Evolutionary conservation across 139 green algal genomes (phyloP), one percentile per base, ranked within the genome.

Genomic region (Chlamydomonas applanata): DNA sequence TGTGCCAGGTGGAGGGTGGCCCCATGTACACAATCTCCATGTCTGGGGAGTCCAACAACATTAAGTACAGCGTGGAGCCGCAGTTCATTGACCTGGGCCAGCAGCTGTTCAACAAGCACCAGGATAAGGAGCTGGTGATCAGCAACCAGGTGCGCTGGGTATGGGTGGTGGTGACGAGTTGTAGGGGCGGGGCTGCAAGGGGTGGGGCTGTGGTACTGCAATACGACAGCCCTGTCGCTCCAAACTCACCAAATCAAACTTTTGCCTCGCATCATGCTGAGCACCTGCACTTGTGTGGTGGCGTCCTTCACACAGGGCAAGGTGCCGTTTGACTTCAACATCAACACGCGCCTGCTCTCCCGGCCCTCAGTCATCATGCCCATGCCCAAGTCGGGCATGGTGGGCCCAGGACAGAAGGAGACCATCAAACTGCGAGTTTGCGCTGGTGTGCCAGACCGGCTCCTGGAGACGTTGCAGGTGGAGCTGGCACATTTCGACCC

Each of bases 401-500:
- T 93, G 2, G 77, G 64, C 9, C 69, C 85, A 19, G 83, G 83
- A 0, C 72, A 86, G 34, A 83, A 86, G 76, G 82, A 85, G 34
- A 53, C 60, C 1, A 71, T 95, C 56, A 87, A 85, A 71, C 74
- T 92, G n/a, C 24, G 44, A 16, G 60, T 69, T 2, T 83, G 67
- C 5, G 46, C 85, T 0, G 87, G 89, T 27, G 72, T 94, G 0
- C 91, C 91, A 46, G 85, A 89, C 11, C 64, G 72, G 33, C 73
- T 96, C n/a, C 45, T 82, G 59, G 90, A 96, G 85, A 82, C 74
- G 3, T 69, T 94, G 35, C 69, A 80, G 33, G 69, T 96, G 59
- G 85, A 93, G 72, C 68, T 96, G 7, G 91, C 87, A 52, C 90
- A 94, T 74, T 96, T 94, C 77, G 90, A 94, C 73, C 89, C 91